Conservation (phyloP, 805 yeast species). For the Nakazawaea ambrosiae region DNA sequence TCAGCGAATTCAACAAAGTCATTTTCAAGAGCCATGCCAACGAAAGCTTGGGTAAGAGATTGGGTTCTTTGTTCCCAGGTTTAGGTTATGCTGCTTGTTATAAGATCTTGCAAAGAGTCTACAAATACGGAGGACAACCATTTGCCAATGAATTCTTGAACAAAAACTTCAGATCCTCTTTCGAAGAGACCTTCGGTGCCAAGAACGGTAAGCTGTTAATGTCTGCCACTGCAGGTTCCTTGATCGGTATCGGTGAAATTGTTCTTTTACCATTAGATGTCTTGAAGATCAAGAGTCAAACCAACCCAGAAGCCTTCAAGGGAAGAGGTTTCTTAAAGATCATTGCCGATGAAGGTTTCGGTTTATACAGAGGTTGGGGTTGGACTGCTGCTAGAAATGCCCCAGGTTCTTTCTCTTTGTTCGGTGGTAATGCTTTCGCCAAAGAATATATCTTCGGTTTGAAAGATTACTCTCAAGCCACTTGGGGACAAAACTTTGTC, state of each 20-base stretch:
- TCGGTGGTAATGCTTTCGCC: constrained; percentile 98
- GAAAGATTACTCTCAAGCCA: constrained; percentile 80
- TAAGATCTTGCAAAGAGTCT: constrained; percentile 93
- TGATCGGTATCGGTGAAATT: constrained; percentile 97
- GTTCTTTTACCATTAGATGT: constrained; percentile 93
- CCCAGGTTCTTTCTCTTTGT: constrained; percentile 95
- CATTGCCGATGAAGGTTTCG: constrained; percentile 84
- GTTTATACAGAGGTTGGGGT: constrained; percentile 97
- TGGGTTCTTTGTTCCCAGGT: constrained; percentile 91
- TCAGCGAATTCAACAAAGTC: constrained; percentile 70
- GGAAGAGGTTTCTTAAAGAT: constrained; percentile 94
- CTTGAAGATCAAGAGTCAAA: constrained; percentile 95
- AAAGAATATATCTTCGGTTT: constrained; percentile 90
- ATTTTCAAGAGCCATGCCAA: constrained; percentile 79
- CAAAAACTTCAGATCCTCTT: constrained; percentile 60
- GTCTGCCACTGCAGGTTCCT: constrained; percentile 95
- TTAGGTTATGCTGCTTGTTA: constrained; percentile 97
- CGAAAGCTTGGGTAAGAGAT: constrained; percentile 62
- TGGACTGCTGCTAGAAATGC: constrained; percentile 99
- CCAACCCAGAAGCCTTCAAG: constrained; percentile 98
- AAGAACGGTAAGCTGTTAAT: constrained; percentile 96
- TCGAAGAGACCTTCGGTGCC: constrained; percentile 75
- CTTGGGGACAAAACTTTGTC: constrained; percentile 92
- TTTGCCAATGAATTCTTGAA: constrained; percentile 91
- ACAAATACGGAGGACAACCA: constrained; percentile 99